A percentile compares a stretch with the other conserved stretches of the same genome.
Conservation (phyloP, 805 yeast species). For the Metschnikowia santaceciliae region DNA sequence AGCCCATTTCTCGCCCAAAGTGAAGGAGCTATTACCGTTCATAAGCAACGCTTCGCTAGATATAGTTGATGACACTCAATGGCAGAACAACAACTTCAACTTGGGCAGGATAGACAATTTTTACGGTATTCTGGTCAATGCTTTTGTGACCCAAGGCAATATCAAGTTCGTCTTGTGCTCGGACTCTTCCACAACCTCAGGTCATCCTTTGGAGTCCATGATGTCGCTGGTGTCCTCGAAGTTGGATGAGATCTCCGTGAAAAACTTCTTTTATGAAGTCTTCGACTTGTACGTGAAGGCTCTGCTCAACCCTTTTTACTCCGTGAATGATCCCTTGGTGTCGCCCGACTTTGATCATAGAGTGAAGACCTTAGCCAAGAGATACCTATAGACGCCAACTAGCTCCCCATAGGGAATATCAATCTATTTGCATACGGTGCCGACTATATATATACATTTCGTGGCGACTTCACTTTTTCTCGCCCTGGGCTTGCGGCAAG, state of each 20-base stretch:
- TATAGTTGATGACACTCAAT: constrained; percentile 85
- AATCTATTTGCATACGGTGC: not conserved
- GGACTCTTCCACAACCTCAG: constrained; percentile 28
- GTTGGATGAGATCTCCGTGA: constrained; percentile 64
- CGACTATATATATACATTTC: not conserved
- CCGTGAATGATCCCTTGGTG: constrained; percentile 66
- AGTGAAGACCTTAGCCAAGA: constrained; percentile 67
- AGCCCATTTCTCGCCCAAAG: constrained; percentile 60
- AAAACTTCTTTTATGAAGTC: constrained; percentile 78
- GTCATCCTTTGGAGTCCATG: constrained; percentile 7
- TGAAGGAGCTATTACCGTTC: constrained; percentile 81
- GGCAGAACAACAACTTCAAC: constrained; percentile 64
- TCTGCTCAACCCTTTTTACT: constrained; percentile 81
- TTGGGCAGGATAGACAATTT: constrained; percentile 80
- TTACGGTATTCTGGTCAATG: constrained; percentile 78
- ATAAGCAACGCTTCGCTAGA: constrained; percentile 86
- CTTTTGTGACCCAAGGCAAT: constrained; percentile 84
- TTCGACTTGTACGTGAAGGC: constrained; percentile 88
- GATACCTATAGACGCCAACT: constrained; percentile 49
- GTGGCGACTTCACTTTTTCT: not conserved
- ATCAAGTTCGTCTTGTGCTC: constrained; percentile 66
- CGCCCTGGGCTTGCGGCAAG: constrained; percentile 7
- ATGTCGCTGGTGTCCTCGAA: constrained; percentile 12
- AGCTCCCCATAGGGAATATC: not conserved
- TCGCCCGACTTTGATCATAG: constrained; percentile 73